Percentiles rank a stretch among this genome's conserved stretches.
Evolutionary conservation across 441 rosid species (phyloP).

Genomic region (Capsella rubella): DNA sequence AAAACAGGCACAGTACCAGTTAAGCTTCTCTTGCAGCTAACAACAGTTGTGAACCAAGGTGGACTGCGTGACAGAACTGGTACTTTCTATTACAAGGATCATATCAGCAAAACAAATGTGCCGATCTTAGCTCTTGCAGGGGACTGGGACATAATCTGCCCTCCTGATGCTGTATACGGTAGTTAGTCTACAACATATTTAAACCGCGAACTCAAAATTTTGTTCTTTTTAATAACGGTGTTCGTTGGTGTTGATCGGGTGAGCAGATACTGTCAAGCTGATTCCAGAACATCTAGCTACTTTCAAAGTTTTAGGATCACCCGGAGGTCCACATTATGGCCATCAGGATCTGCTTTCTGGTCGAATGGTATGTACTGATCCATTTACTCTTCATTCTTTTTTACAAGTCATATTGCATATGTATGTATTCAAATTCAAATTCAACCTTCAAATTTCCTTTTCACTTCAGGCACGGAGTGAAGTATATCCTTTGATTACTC

Average conservation of each 20-base stretch:
- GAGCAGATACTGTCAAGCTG: constrained; percentile 68
- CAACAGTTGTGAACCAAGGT: constrained; percentile 48
- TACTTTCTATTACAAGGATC: constrained; percentile 61
- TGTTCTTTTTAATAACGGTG: not conserved
- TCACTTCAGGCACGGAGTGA: constrained; percentile 53
- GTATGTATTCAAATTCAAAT: not conserved
- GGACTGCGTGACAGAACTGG: constrained; percentile 61
- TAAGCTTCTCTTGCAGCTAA: constrained; percentile 56
- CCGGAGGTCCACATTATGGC: constrained; percentile 70
- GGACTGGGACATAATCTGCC: constrained; percentile 67
- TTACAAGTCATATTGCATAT: not conserved
- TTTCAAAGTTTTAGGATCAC: constrained; percentile 65
- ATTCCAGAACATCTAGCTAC: constrained; percentile 52
- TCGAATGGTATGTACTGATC: constrained; percentile 48
- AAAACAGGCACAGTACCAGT: constrained; percentile 60
- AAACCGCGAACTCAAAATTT: not conserved
- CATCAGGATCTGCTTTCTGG: constrained; percentile 62
- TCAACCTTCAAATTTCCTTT: not conserved
- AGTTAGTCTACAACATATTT: constrained; percentile 21
- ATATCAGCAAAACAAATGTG: constrained; percentile 60
- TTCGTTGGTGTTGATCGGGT: constrained; percentile 22
- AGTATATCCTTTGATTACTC: constrained; percentile 54
- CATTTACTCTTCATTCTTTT: not conserved
- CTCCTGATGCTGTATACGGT: constrained; percentile 73
- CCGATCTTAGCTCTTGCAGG: constrained; percentile 68